Evolutionary conservation across 2,329 filamentous ascomycete genomes (phyloP).

Genomic region (Ophiostoma sp.): DNA sequence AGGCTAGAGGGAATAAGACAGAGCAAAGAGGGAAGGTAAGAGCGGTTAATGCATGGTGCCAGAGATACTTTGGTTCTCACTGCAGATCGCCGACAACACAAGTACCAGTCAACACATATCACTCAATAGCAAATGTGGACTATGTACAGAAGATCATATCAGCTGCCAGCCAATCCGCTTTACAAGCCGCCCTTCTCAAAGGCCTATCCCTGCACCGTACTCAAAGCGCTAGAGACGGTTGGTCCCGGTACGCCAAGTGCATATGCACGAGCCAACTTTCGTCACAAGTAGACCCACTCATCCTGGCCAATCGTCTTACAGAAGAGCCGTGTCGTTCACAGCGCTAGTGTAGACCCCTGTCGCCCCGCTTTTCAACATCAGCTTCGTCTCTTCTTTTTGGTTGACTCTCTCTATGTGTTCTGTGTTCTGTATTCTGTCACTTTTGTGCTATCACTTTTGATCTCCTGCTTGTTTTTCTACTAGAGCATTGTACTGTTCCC

Average conservation of each 20-base stretch:
- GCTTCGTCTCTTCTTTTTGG: slow-evolving; percentile 10
- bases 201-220: slow-evolving; percentile 9
- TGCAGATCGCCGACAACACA: neutral
- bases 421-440: neutral
- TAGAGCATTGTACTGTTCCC: neutral
- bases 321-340: neutral
- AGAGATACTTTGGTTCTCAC: neutral
- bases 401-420: neutral
- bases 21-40: neutral
- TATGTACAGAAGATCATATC: neutral
- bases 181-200: neutral
- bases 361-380: slow-evolving; percentile 9
- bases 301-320: slow-evolving; percentile 7
- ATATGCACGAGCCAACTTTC: slow-evolving; percentile 12
- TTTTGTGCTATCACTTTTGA: neutral
- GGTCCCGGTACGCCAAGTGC: slow-evolving; percentile 17
- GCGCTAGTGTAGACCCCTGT: neutral
- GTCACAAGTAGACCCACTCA: neutral
- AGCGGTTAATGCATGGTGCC: slow-evolving; percentile 4
- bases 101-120: neutral
- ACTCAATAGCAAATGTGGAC: neutral
- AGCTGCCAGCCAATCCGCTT: neutral
- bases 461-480: neutral
- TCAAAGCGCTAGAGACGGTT: slow-evolving; percentile 16
- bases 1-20: neutral